Conservation (phyloP, 1,284 basidiomycete species). For the Marasmius fiardii region DNA sequence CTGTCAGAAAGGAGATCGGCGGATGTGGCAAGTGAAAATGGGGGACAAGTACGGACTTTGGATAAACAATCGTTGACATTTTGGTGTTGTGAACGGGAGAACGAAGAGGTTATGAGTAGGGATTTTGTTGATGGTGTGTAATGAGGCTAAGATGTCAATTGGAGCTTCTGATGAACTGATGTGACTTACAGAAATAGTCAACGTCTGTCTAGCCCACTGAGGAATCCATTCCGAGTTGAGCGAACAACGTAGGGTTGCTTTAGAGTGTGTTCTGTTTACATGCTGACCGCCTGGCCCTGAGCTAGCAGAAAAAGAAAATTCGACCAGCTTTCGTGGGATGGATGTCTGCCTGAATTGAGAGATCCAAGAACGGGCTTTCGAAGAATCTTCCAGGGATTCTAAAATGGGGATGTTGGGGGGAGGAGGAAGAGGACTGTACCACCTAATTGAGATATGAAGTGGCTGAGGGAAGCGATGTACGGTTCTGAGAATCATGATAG, state of each 20-base stretch:
- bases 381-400: slow-evolving; percentile 35
- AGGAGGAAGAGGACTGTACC: slow-evolving; percentile 21
- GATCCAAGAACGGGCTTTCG: slow-evolving; percentile 50
- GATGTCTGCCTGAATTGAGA: slow-evolving; percentile 36
- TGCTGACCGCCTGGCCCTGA: slow-evolving; percentile 84
- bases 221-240: slow-evolving; percentile 66
- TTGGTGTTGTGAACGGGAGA: slow-evolving; percentile 69
- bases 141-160: slow-evolving; percentile 41
- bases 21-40: slow-evolving; percentile 2
- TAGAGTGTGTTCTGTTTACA: slow-evolving; percentile 81
- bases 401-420: slow-evolving; percentile 34
- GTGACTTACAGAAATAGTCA: slow-evolving; percentile 49
- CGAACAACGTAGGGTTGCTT: slow-evolving; percentile 59
- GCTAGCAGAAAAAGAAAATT: slow-evolving; percentile 62
- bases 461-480: not conserved
- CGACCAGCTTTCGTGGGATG: slow-evolving; percentile 49
- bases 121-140: slow-evolving; percentile 65
- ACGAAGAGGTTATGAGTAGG: slow-evolving; percentile 63
- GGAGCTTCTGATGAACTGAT: not conserved
- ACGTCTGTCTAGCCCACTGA: slow-evolving; percentile 50
- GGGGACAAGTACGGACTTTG: slow-evolving; percentile 43
- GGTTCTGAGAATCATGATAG: not conserved
- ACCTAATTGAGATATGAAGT: not conserved
- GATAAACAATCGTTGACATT: slow-evolving; percentile 69
- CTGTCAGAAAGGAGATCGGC: slow-evolving; percentile 28